Percentiles rank a stretch among this genome's conserved stretches.
These are phyloP conservation scores for Pyracantha coccinea DNA, from an alignment of 331 rosid genomes.

Conservation along the genomic window DNA sequence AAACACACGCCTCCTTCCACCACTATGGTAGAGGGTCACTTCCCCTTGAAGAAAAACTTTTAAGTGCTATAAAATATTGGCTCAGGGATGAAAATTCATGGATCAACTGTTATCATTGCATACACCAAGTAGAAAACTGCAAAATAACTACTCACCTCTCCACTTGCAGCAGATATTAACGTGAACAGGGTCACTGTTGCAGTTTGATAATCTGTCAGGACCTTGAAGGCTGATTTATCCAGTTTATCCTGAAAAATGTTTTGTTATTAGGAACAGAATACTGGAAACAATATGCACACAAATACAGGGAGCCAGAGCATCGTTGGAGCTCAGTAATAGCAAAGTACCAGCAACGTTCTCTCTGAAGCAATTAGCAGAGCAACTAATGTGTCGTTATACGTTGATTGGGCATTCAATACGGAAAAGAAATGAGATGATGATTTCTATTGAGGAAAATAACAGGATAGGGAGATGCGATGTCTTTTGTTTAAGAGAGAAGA, in stretches of 20 bases:
- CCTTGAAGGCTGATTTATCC: slow-evolving; percentile 58
- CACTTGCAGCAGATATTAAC: slow-evolving; percentile 71
- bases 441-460: not conserved
- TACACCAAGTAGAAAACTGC: slow-evolving; percentile 5
- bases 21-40: no score
- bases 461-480: not conserved
- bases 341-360: not conserved
- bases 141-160: slow-evolving; percentile 56
- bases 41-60: not conserved
- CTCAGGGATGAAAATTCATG: not conserved
- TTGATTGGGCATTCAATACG: not conserved
- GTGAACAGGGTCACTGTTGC: slow-evolving; percentile 76
- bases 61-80: not conserved
- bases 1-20: no score
- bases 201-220: slow-evolving; percentile 72
- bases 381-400: not conserved
- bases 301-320: not conserved
- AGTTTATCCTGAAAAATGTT: slow-evolving; percentile 30
- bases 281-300: not conserved
- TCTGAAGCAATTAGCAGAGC: not conserved
- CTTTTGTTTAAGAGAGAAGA: not conserved
- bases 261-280: not conserved
- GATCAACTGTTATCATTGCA: not conserved
- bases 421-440: not conserved
- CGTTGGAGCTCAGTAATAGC: not conserved